Conservation (phyloP, 495 filamentous ascomycete genomes). For the Lentithecium fluviatile region DNA sequence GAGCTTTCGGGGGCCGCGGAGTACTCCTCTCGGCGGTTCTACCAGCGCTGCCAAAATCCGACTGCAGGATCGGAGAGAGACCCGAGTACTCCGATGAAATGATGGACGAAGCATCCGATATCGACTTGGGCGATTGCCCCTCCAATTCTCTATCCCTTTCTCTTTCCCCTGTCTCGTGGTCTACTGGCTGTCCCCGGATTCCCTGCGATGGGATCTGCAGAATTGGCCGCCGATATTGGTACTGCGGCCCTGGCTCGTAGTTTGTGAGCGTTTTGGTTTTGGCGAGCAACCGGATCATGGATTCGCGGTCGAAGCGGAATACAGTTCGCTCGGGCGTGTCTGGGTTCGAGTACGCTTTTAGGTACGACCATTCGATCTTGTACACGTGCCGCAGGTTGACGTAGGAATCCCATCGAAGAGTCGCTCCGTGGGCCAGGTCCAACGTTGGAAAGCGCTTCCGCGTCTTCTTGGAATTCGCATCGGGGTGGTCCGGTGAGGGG, state of each 20-base stretch:
- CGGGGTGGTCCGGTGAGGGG: conserved; percentile 29
- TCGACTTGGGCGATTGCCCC: not conserved
- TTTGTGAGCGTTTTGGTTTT: conserved; percentile 23
- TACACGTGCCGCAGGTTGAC: conserved; percentile 33
- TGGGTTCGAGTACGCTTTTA: conserved; percentile 24
- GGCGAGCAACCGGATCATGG: conserved; percentile 23
- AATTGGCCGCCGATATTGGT: not conserved
- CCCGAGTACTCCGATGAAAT: not conserved
- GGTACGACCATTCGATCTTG: conserved; percentile 15
- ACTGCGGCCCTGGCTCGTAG: conserved; percentile 21
- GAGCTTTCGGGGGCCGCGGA: not conserved
- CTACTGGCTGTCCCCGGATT: not conserved
- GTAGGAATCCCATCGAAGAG: conserved; percentile 32
- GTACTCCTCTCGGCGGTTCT: not conserved
- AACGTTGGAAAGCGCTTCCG: conserved; percentile 27
- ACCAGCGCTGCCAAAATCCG: not conserved
- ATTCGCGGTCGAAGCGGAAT: conserved; percentile 27
- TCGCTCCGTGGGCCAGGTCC: conserved; percentile 6
- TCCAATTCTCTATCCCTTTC: not conserved
- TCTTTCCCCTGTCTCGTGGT: not conserved
- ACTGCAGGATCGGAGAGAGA: not conserved
- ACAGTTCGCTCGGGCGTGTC: conserved; percentile 4
- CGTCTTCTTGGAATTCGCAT: conserved; percentile 32
- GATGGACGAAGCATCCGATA: not conserved
- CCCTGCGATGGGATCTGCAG: not conserved